Base-by-base conservation (phyloP, 164 flowering plant genomes). In the Tetrastigma voinierianum region DNA sequence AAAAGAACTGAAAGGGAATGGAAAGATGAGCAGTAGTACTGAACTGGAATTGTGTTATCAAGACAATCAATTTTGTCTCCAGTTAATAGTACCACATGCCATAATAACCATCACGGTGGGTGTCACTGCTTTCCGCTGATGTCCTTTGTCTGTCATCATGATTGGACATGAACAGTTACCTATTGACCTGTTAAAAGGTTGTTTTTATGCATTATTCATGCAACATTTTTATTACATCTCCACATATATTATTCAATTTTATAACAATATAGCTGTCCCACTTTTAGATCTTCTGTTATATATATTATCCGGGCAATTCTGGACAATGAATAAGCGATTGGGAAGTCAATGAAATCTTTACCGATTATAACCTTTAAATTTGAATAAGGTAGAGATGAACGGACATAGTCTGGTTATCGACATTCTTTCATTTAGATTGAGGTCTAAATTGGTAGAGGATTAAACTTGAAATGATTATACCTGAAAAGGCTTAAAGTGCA, bases 121-220 rank as follows among this genome's bases (percentile, higher is more conserved):
- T 32, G 21, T 4, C 32, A n/a, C 58, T 20, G 23, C 58, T 55
- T 55, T 55, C 32, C 58, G n/a, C n/a, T n/a, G 40, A 14, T 55
- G 58, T 55, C 58, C 58, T 55, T 55, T 20, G 58, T 20, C 21
- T 6, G 58, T 55, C 13, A 55, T 55, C 58, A 55, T 55, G 58
- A 55, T 55, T 55, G 32, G 14, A 20, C 32, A 55, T 55, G 23
- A 21, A 20, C 21, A 55, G 25, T n/a, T n/a, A n/a, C n/a, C 58
- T 15, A 55, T 40, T 21, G 15, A 49, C 52, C 52, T 2, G 4
- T 14, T 49, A n/a, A 49, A 49, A 49, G 52, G 52, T 11, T 21
- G 16, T 55, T 20, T 12, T 2, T 55, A 53, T 17, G 6, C 2
- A 17, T 32, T 7, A 32, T n/a, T 32, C 56, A 4, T 17, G 18